Evolutionary conservation across 23 red algal genomes (phyloP).

Genomic region (Gracilaria caudata): DNA sequence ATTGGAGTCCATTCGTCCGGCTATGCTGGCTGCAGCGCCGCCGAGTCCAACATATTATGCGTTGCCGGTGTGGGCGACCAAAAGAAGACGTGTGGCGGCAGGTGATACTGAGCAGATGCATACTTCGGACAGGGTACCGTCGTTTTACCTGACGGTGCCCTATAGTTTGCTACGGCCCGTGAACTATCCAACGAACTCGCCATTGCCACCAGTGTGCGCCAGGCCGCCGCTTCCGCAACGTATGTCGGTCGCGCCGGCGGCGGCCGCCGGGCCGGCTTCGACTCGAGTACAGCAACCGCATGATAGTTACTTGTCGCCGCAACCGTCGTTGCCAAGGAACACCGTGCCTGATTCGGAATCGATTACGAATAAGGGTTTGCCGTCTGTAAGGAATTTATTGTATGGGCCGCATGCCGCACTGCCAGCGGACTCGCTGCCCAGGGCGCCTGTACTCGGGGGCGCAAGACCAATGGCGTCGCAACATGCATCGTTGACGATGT

Average conservation of each 20-base stretch:
- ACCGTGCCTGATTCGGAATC: background rate
- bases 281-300: background rate
- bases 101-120: slow-evolving; percentile 8
- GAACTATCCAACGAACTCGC: background rate
- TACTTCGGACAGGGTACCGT: background rate
- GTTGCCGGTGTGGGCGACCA: slow-evolving; percentile 15
- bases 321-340: background rate
- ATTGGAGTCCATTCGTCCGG: slow-evolving; percentile 57
- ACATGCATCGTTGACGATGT: too few relatives aligned
- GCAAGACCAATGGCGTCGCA: too few relatives aligned
- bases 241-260: background rate
- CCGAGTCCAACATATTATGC: background rate
- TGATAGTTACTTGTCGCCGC: background rate
- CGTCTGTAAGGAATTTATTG: background rate
- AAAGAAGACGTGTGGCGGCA: slow-evolving; percentile 24
- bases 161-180: background rate
- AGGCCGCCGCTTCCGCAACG: background rate
- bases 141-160: slow-evolving; percentile 11
- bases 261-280: background rate
- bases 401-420: background rate
- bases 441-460: too few relatives aligned
- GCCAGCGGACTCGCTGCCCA: slow-evolving; percentile 10
- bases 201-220: background rate
- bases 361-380: background rate
- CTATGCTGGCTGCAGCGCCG: slow-evolving; percentile 40